Percentiles rank a stretch among this genome's conserved stretches.
These are phyloP conservation scores for Phtheirospermum japonicum DNA, from an alignment of 257 asterid genomes.

Conservation along the genomic window DNA sequence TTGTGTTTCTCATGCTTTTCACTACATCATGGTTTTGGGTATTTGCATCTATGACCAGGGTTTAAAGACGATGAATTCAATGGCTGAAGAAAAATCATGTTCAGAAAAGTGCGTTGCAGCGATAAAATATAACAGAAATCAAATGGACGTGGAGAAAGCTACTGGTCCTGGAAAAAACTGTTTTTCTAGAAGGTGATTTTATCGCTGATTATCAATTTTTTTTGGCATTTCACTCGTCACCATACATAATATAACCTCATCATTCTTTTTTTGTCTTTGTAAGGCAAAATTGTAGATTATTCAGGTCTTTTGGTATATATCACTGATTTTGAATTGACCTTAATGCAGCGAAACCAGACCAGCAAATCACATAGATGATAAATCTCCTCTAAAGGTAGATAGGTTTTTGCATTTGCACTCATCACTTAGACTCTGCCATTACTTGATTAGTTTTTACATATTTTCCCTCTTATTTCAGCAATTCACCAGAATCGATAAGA, in stretches of 20 bases:
- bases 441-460: background rate
- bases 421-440: background rate
- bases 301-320: background rate
- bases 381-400: slow-evolving; percentile 18
- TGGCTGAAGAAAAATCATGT: background rate
- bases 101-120: background rate
- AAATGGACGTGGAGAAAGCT: slow-evolving; percentile 18
- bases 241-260: too few species aligned
- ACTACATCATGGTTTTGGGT: too few species aligned
- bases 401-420: too few species aligned
- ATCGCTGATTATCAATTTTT: slow-evolving; percentile 6
- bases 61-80: background rate
- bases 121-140: background rate
- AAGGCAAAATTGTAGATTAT: background rate
- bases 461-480: slow-evolving; percentile 3
- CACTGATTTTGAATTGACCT: background rate
- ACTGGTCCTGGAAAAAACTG: background rate
- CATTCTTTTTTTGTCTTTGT: too few species aligned
- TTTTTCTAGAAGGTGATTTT: slow-evolving; percentile 15
- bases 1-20: background rate
- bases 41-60: slow-evolving; percentile 3
- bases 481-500: background rate
- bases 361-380: background rate
- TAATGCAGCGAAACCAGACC: slow-evolving; percentile 18
- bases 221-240: background rate